Conservation (phyloP, 495 filamentous ascomycete genomes). For the Achaetomiella virescens region DNA sequence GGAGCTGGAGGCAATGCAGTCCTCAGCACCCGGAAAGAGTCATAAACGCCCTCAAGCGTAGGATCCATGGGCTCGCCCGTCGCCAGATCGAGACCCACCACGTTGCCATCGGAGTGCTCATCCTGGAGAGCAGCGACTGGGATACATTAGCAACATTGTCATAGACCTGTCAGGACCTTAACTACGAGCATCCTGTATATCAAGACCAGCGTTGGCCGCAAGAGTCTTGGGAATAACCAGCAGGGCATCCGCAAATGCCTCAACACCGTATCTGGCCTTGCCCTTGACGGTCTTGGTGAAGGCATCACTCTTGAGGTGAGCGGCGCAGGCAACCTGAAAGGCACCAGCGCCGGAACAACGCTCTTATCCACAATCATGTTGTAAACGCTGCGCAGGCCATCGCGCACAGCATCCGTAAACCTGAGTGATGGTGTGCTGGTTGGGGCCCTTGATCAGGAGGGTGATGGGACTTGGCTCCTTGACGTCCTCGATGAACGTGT, state of each 20-base stretch:
- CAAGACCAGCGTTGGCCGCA: constrained; percentile 91
- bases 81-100: constrained; percentile 77
- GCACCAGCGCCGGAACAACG: constrained; percentile 90
- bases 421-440: constrained; percentile 91
- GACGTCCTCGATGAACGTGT: constrained; percentile 96
- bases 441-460: constrained; percentile 94
- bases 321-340: constrained; percentile 90
- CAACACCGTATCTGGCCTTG: constrained; percentile 92
- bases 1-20: constrained; percentile 86
- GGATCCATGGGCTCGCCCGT: constrained; percentile 94
- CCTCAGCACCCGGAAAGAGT: constrained; percentile 89
- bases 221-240: constrained; percentile 94
- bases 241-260: constrained; percentile 89
- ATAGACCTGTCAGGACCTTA: constrained; percentile 3
- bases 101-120: constrained; percentile 74
- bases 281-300: constrained; percentile 89
- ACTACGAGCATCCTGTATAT: constrained; percentile 82
- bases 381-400: constrained; percentile 90
- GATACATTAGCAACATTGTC: constrained; percentile 10
- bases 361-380: constrained; percentile 97
- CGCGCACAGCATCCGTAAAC: constrained; percentile 96
- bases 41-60: constrained; percentile 85
- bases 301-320: constrained; percentile 75
- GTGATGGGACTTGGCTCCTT: constrained; percentile 99
- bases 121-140: constrained; percentile 78